These are phyloP conservation scores for Phoma sp. DNA, from an alignment of 2,329 filamentous ascomycete genomes.

Conservation along the genomic window DNA sequence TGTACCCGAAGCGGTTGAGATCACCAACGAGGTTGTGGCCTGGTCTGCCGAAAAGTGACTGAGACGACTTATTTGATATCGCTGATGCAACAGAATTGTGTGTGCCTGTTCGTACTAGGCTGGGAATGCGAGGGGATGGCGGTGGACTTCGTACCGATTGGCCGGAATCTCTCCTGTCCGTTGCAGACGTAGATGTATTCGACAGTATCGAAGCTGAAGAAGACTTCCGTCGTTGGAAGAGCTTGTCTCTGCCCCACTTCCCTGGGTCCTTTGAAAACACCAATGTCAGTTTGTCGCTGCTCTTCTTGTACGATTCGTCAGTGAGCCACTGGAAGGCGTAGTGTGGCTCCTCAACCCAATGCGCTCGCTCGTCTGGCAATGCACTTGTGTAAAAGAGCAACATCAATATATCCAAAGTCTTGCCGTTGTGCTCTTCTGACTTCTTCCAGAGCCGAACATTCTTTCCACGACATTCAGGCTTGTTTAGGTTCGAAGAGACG, in stretches of 20 bases:
- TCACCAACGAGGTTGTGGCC: constrained; percentile 7
- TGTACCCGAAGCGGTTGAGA: constrained; percentile 39
- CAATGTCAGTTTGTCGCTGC: constrained; percentile 32
- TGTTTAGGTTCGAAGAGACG: constrained; percentile 38
- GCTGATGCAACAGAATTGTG: constrained; percentile 20
- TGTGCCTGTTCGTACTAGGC: constrained; percentile 19
- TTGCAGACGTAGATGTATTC: not conserved
- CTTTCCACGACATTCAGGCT: constrained; percentile 39
- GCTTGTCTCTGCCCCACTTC: constrained; percentile 36
- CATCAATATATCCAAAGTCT: constrained; percentile 30
- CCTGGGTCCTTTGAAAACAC: constrained; percentile 39
- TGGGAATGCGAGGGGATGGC: constrained; percentile 19
- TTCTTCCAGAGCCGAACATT: constrained; percentile 41
- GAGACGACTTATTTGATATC: constrained; percentile 19
- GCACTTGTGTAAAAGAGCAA: constrained; percentile 43
- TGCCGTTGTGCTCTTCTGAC: constrained; percentile 28
- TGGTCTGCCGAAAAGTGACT: constrained; percentile 2
- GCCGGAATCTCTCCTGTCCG: constrained; percentile 4
- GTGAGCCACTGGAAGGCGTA: constrained; percentile 42
- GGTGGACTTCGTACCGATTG: constrained; percentile 12
- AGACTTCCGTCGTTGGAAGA: constrained; percentile 33
- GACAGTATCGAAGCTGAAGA: constrained; percentile 13
- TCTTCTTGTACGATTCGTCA: constrained; percentile 32
- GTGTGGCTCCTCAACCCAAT: constrained; percentile 47
- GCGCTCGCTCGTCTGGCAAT: constrained; percentile 34